Base-by-base conservation (phyloP, 2,329 filamentous ascomycete species). In the Colletotrichum sp. region DNA sequence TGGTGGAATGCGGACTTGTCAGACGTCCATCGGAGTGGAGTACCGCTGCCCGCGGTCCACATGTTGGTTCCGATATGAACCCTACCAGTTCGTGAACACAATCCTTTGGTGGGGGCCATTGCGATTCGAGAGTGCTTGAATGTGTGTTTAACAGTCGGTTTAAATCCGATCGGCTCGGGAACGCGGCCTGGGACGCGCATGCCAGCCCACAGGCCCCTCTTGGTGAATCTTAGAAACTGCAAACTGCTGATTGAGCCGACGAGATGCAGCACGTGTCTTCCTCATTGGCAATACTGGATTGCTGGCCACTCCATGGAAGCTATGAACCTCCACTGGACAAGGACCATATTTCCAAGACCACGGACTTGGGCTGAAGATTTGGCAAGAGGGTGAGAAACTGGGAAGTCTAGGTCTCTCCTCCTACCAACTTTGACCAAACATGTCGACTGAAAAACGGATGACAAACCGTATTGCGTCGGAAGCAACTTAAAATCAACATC, bases 21-120 rank as follows among this genome's bases (percentile, higher is more conserved):
- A 72, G 69, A 75, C 72, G 72, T 72, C 69, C n/a, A 67, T 44
- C 52, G 69, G 62, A 13, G 72, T 67, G 36, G 69, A 39, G 72
- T 36, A n/a, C 68, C 62, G 68, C 57, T 67, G 24, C 18, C 67
- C 57, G 28, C 18, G 63, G 13, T 39, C 69, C 69, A 67, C 62
- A 24, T 24, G 18, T 55, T n/a, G 24, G 52, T 18, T 72, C 16
- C 28, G 30, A 26, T 6, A 13, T 24, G 34, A 16, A 16, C 55
- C 21, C 30, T 15, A 21, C 34, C 57, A 24, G 34, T 62, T 36
- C 21, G 34, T 70, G 18, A n/a, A 52, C 10, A 18, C 18, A 26
- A 62, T 16, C 52, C 26, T 66, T 67, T 2, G 30, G 26, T 60
- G 49, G 49, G 36, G 32, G 13, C 59, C 18, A 26, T 30, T 32